Conservation (phyloP, 2,329 filamentous ascomycete species). For the Verticillium longisporum region DNA sequence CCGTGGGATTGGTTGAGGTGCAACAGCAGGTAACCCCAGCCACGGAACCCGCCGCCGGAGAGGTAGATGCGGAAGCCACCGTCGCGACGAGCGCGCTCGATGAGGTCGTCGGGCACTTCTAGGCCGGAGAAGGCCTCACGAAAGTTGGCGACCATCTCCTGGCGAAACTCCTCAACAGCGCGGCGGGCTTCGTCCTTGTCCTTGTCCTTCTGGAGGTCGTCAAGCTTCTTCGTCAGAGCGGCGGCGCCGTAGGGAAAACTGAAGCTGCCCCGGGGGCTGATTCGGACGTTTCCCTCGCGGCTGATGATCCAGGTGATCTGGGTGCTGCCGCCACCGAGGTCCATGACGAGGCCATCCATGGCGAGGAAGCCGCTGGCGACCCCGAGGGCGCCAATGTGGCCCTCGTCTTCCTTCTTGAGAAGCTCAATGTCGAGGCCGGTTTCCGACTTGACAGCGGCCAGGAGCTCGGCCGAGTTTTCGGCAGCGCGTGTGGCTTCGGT, state of each 20-base stretch:
- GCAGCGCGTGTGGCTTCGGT: constrained; percentile 24
- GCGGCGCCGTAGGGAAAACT: constrained; percentile 67
- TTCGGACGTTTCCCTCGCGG: constrained; percentile 38
- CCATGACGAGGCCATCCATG: constrained; percentile 64
- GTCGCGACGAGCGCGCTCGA: constrained; percentile 30
- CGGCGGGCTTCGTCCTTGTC: constrained; percentile 30
- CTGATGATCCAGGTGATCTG: constrained; percentile 63
- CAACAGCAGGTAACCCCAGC: constrained; percentile 61
- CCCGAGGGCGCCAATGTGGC: constrained; percentile 57
- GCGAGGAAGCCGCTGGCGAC: constrained; percentile 56
- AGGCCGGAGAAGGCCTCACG: constrained; percentile 43
- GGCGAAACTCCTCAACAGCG: constrained; percentile 34
- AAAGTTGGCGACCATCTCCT: constrained; percentile 47
- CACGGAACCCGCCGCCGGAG: constrained; percentile 63
- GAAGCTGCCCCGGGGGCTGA: constrained; percentile 48
- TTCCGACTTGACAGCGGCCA: constrained; percentile 36
- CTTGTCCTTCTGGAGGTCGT: constrained; percentile 30
- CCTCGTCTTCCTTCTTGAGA: constrained; percentile 60
- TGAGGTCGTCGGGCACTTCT: constrained; percentile 43
- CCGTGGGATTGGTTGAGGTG: constrained; percentile 51
- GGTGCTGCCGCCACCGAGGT: constrained; percentile 63
- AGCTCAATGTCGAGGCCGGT: constrained; percentile 56
- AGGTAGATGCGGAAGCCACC: constrained; percentile 56
- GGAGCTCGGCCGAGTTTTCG: constrained; percentile 19
- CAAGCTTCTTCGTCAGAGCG: constrained; percentile 51